phyloP scores from a whole-genome alignment of 257 asterid genomes.

The Solanum chilense region DNA sequence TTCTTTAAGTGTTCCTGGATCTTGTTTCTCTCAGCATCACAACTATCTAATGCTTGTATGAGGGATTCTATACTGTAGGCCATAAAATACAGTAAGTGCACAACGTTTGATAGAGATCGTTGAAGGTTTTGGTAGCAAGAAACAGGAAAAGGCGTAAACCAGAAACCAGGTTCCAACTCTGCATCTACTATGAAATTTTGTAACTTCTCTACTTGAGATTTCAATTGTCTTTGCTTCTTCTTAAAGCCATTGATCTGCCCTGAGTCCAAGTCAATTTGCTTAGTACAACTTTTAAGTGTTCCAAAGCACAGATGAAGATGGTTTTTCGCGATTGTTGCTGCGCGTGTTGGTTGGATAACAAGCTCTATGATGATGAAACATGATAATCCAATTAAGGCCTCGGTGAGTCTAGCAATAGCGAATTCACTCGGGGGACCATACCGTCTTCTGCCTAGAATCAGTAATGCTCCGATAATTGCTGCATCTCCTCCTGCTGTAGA shows the following conservation, averaged over 20 bases:
- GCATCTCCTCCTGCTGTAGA: not conserved
- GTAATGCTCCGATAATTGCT: not conserved
- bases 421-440: not conserved
- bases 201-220: constrained; percentile 10
- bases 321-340: constrained; percentile 45
- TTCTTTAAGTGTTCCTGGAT: constrained; percentile 13
- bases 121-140: constrained; percentile 30
- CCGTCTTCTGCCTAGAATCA: not conserved
- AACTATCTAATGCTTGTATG: not conserved
- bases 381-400: not conserved
- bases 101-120: constrained; percentile 8
- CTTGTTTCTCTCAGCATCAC: constrained; percentile 2
- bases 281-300: constrained; percentile 24
- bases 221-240: constrained; percentile 16
- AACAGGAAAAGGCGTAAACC: constrained; percentile 31
- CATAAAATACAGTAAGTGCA: constrained; percentile 21
- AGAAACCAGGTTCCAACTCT: constrained; percentile 37
- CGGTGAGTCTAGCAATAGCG: not conserved
- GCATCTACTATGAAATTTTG: constrained; percentile 15
- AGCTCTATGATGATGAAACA: constrained; percentile 25
- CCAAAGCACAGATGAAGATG: constrained; percentile 12
- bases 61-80: constrained; percentile 18
- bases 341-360: constrained; percentile 38
- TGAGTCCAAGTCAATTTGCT: constrained; percentile 2
- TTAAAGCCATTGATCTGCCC: not conserved